Conservation (phyloP, 805 yeast species). For the Tetrapisispora pingtungensis region DNA sequence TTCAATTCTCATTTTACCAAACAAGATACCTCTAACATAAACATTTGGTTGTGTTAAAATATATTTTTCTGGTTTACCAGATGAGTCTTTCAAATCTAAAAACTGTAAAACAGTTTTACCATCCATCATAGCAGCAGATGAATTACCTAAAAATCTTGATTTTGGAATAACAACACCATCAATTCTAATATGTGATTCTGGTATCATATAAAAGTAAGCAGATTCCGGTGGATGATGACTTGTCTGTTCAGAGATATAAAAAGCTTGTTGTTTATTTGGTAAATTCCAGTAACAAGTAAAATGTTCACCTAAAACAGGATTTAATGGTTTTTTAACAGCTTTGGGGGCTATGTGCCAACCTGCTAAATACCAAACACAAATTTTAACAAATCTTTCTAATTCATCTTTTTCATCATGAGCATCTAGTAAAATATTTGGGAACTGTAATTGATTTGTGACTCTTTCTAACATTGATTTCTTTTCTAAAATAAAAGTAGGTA, state of each 20-base stretch:
- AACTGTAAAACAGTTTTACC: conserved; percentile 70
- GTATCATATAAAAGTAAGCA: conserved; percentile 80
- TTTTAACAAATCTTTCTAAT: conserved; percentile 56
- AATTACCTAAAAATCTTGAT: conserved; percentile 84
- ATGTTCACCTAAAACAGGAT: conserved; percentile 88
- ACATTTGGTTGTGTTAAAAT: conserved; percentile 90
- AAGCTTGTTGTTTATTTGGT: conserved; percentile 61
- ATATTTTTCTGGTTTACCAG: conserved; percentile 54
- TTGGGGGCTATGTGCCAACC: conserved; percentile 98
- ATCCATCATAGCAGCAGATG: conserved; percentile 96
- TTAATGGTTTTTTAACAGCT: conserved; percentile 94
- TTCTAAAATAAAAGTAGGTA: conserved; percentile 92
- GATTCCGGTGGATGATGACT: conserved; percentile 99
- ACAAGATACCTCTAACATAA: conserved; percentile 86
- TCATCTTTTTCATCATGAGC: conserved; percentile 57
- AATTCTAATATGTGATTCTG: conserved; percentile 67
- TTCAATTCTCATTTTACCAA: conserved; percentile 84
- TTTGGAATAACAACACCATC: conserved; percentile 86
- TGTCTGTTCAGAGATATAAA: conserved; percentile 86
- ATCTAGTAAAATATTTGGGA: conserved; percentile 60
- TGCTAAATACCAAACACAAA: conserved; percentile 83
- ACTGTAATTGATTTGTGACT: conserved; percentile 77
- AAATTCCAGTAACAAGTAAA: conserved; percentile 91
- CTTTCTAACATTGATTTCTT: conserved; percentile 94
- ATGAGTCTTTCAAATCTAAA: conserved; percentile 42